Conservation (phyloP, 2,329 filamentous ascomycete genomes). For the Chaetomiaceae sp. region DNA sequence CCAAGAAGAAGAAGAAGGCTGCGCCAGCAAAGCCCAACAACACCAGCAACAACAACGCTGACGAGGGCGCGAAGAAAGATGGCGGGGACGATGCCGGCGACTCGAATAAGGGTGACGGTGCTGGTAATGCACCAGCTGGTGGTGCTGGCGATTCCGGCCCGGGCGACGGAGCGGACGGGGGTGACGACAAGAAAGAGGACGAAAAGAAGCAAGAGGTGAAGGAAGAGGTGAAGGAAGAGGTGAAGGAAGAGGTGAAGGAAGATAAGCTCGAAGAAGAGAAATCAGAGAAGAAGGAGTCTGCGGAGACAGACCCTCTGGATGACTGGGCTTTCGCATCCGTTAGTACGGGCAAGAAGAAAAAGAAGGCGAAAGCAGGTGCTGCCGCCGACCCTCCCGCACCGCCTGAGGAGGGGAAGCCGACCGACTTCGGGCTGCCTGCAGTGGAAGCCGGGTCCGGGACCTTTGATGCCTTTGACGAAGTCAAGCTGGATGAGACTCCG, state of each 20-base stretch:
- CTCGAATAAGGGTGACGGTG: conserved; percentile 24
- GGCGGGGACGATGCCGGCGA: conserved; percentile 26
- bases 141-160: conserved; percentile 29
- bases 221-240: conserved; percentile 25
- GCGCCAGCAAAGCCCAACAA: conserved; percentile 30
- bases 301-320: conserved; percentile 38
- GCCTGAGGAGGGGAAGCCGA: conserved; percentile 21
- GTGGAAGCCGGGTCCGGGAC: conserved; percentile 27
- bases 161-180: conserved; percentile 33
- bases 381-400: conserved; percentile 25
- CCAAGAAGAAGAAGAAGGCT: conserved; percentile 50
- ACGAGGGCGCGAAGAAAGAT: conserved; percentile 31
- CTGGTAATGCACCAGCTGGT: conserved; percentile 8
- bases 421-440: conserved; percentile 22
- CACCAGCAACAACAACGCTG: conserved; percentile 40
- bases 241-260: conserved; percentile 27
- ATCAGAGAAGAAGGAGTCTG: conserved; percentile 31
- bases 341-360: conserved; percentile 45
- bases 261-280: conserved; percentile 43
- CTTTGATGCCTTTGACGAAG: conserved; percentile 58
- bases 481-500: conserved; percentile 60
- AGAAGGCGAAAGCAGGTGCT: conserved; percentile 41
- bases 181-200: conserved; percentile 33
- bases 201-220: conserved; percentile 34
- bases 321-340: conserved; percentile 36